Evolutionary conservation across 441 rosid species (phyloP), one percentile per base, ranked within the genome.

Genomic region (Pelargonium myrrhifolium): DNA sequence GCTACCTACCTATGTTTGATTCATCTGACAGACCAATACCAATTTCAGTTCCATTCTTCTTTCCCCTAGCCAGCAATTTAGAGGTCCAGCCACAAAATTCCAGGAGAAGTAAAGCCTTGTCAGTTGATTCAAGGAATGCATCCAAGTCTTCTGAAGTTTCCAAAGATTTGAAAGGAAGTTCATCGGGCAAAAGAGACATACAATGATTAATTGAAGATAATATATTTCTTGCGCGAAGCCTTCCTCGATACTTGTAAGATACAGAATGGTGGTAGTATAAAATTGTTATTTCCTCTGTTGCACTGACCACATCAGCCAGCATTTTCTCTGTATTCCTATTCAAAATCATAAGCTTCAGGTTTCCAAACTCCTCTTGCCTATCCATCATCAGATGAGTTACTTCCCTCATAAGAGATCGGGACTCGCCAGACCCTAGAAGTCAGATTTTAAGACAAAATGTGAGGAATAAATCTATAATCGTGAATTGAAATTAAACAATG

Each of bases 11-110:
- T 43, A 43, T 55, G 10, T 45, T n/a, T 39, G 5, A 58, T 66
- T 26, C 24, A 74, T 69, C 73, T 49, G 59, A 53, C 59, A 5
- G 64, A 60, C 40, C 65, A 70, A 78, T 70, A 68, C 72, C 85
- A 77, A 69, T 60, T 64, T 70, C 75, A 73, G 88, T 85, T 10
- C 51, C 84, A 70, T 87, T 90, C 20, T 75, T 82, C 69, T 74
- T 79, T 68, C 67, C 73, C 60, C 65, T 68, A 24, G 74, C 70
- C 62, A 82, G 56, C 76, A 93, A 74, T 58, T 81, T 75, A 17
- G 78, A 72, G 8, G 90, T 74, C 97, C 96, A 91, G 62, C 99
- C 97, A 68, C 99, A 91, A 76, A 86, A 85, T 31, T 93, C 97
- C 22, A 83, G 71, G 10, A 94, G 82, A 75, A 94, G 58, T 47